phyloP scores from a whole-genome alignment of 2,329 filamentous ascomycete species.

The Aspergillus bombycis region DNA sequence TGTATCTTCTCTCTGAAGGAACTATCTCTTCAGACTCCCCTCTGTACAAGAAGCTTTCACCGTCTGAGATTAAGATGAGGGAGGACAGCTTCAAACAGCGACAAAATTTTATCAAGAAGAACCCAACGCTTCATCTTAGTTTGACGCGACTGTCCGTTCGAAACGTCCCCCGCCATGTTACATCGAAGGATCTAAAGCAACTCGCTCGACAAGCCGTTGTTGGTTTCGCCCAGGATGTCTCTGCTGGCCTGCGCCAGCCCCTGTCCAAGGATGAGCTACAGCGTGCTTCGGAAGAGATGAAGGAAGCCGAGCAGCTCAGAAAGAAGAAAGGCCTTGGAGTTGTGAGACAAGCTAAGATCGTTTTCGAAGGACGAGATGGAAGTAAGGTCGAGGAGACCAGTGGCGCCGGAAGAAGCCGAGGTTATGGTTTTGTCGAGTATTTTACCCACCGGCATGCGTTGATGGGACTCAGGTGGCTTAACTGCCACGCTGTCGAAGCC shows the following conservation, averaged over 20 bases:
- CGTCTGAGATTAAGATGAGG: slow-evolving; percentile 82
- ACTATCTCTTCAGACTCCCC: slow-evolving; percentile 76
- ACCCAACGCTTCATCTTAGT: slow-evolving; percentile 85
- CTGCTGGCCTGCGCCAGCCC: slow-evolving; percentile 71
- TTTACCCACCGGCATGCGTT: slow-evolving; percentile 89
- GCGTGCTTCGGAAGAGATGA: slow-evolving; percentile 78
- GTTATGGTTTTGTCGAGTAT: slow-evolving; percentile 98
- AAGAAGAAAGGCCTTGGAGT: slow-evolving; percentile 83
- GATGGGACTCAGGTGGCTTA: slow-evolving; percentile 93
- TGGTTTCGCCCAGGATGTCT: slow-evolving; percentile 89
- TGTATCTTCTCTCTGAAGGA: slow-evolving; percentile 88
- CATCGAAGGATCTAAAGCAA: slow-evolving; percentile 85
- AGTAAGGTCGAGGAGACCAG: slow-evolving; percentile 77
- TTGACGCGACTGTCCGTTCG: slow-evolving; percentile 88
- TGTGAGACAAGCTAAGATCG: slow-evolving; percentile 90
- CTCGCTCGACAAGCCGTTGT: slow-evolving; percentile 91
- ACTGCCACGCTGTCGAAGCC: slow-evolving; percentile 67
- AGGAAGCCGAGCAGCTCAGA: slow-evolving; percentile 75
- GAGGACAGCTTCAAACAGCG: slow-evolving; percentile 86
- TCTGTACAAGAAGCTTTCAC: slow-evolving; percentile 74
- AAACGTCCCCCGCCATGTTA: slow-evolving; percentile 83
- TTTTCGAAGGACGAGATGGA: slow-evolving; percentile 86
- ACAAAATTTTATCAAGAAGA: slow-evolving; percentile 86
- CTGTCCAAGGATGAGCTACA: slow-evolving; percentile 88
- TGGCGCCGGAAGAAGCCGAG: slow-evolving; percentile 80